Conservation (phyloP, 176 grass and related monocot genomes). For the Carex littledalei region DNA sequence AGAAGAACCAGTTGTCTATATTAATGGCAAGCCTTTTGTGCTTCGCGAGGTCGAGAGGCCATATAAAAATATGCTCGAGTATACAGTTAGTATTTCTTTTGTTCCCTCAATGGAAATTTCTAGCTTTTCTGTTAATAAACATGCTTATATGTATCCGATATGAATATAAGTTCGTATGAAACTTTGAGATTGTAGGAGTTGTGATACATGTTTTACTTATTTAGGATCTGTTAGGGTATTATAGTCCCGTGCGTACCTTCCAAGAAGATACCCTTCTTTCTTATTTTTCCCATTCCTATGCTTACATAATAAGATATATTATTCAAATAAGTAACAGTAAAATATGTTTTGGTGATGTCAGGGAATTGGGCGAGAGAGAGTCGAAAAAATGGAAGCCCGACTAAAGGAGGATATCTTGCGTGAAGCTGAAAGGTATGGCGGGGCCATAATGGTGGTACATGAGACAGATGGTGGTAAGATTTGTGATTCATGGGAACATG, state of each 20-base stretch:
- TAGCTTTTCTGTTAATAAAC: neutral
- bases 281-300: neutral
- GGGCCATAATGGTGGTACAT: slow-evolving; percentile 93
- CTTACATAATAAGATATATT: neutral
- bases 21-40: slow-evolving; percentile 97
- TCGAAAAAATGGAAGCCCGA: slow-evolving; percentile 96
- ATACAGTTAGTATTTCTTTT: slow-evolving; percentile 51
- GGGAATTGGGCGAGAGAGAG: slow-evolving; percentile 88
- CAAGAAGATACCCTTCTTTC: neutral
- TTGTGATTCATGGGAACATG: slow-evolving; percentile 88
- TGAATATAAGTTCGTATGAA: neutral
- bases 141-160: neutral
- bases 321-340: neutral
- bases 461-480: slow-evolving; percentile 84
- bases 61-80: slow-evolving; percentile 97
- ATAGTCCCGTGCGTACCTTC: neutral
- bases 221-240: neutral
- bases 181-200: neutral
- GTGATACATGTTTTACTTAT: neutral
- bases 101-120: slow-evolving; percentile 15
- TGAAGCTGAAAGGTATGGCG: slow-evolving; percentile 64
- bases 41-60: slow-evolving; percentile 97
- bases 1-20: slow-evolving; percentile 98
- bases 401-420: slow-evolving; percentile 93
- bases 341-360: slow-evolving; percentile 24